Evolutionary conservation across 257 asterid species (phyloP), one percentile per base, ranked within the genome.

Genomic region (Scutellaria minor): DNA sequence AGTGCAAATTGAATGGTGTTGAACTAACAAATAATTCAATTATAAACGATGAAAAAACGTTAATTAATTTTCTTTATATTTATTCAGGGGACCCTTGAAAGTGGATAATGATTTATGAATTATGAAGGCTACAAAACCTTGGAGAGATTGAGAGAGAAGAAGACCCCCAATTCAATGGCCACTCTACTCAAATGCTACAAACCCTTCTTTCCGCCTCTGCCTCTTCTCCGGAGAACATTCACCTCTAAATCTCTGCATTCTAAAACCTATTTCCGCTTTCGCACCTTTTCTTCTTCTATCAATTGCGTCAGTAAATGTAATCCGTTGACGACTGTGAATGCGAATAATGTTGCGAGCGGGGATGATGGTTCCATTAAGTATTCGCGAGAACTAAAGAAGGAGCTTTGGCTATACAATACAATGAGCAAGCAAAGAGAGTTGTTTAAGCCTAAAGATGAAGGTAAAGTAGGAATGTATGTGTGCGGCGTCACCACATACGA

Each of bases 401-500:
- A 88, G 70, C 72, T 93, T 6, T 91, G 98, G 95, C 82, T 93
- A 73, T 83, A 88, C 85, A 89, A 93, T 71, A 93, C 98, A 27
- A 84, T 91, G 95, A 89, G 82, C 87, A 86, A 65, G 84, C 90
- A 83, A 68, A 89, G 78, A 70, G 98, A 93, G 75, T 13, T 86
- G 89, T 88, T 93, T 72, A 85, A 86, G 70, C 95, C 97, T 7
- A 88, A 85, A 76, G 72, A 85, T 40, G 79, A 86, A 18, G 93
- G 96, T 46, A 85, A 78, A 85, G 97, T 91, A 7, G 96, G 98
- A 69, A 94, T 94, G 97, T 93, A 91, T 73, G 96, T 93, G 13
- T 93, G 97, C 59, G 98, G 98, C 56, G 96, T 93, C 71, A 93
- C 98, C 7, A 96, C 98, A 0, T 93, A 93, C 82, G 98, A 93